Conservation (phyloP, 305 asterid species). For the Lippia alba region DNA sequence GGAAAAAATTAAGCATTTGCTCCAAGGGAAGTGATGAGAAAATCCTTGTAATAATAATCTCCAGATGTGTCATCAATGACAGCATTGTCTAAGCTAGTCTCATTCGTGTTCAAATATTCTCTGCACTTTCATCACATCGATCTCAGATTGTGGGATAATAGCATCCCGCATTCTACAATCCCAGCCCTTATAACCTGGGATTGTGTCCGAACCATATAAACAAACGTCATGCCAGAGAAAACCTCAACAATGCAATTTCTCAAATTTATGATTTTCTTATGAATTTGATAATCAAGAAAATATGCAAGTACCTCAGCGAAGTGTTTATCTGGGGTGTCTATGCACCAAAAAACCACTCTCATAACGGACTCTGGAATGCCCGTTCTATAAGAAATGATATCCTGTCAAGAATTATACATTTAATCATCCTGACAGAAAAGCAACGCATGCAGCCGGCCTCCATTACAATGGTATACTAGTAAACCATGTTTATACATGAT, state of each 20-base stretch:
- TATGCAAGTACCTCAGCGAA: slow-evolving; percentile 69
- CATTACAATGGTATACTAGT: no score
- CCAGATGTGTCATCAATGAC: slow-evolving; percentile 81
- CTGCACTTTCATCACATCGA: slow-evolving; percentile 66
- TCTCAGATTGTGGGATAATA: slow-evolving; percentile 67
- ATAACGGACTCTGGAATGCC: slow-evolving; percentile 57
- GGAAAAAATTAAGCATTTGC: slow-evolving; percentile 43
- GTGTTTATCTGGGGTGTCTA: slow-evolving; percentile 75
- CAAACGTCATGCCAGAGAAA: background rate
- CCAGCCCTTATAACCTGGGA: slow-evolving; percentile 64
- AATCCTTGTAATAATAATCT: slow-evolving; percentile 56
- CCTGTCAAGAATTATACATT: slow-evolving; percentile 43
- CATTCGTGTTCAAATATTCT: slow-evolving; percentile 53
- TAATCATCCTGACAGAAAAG: no score
- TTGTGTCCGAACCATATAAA: slow-evolving; percentile 9
- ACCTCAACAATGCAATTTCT: no score
- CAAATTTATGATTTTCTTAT: no score
- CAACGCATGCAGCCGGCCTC: no score
- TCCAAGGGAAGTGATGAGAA: slow-evolving; percentile 74
- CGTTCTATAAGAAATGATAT: slow-evolving; percentile 57
- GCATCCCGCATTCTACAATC: slow-evolving; percentile 72
- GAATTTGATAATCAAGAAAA: background rate
- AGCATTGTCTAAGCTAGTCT: slow-evolving; percentile 56
- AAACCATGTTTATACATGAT: no score
- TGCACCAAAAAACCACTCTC: slow-evolving; percentile 72